A percentile compares a stretch with the other conserved stretches of the same genome.
Evolutionary conservation across 2,329 filamentous ascomycete genomes (phyloP).

Genomic region (Dothistroma pini): DNA sequence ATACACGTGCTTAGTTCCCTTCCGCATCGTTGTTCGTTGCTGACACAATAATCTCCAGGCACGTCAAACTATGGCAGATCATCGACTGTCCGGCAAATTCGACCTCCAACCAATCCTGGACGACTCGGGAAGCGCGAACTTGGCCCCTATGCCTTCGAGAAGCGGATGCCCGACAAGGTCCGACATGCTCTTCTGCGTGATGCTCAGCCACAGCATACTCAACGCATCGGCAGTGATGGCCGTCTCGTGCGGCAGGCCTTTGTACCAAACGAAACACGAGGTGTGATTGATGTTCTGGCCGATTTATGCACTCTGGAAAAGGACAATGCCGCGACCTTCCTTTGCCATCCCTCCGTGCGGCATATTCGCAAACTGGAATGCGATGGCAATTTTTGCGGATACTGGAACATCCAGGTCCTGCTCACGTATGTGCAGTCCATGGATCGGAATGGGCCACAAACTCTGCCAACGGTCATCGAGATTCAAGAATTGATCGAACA

Average conservation of each 20-base stretch:
- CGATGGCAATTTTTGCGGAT: conserved; percentile 92
- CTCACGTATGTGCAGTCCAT: conserved; percentile 64
- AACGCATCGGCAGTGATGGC: conserved; percentile 43
- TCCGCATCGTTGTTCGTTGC: no score
- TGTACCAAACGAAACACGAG: conserved; percentile 45
- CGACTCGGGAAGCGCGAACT: conserved; percentile 40
- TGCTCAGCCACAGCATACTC: conserved; percentile 38
- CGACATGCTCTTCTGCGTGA: conserved; percentile 41
- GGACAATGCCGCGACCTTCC: conserved; percentile 65
- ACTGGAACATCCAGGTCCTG: conserved; percentile 92
- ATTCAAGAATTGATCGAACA: conserved; percentile 83
- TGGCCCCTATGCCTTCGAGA: conserved; percentile 47
- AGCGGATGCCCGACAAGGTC: conserved; percentile 44
- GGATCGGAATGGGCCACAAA: conserved; percentile 20
- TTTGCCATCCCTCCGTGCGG: conserved; percentile 71
- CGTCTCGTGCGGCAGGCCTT: conserved; percentile 40
- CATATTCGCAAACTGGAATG: conserved; percentile 78
- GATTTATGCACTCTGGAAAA: conserved; percentile 56
- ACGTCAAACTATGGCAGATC: conserved; percentile 10
- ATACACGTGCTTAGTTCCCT: no score
- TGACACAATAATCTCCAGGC: background rate
- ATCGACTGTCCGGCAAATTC: conserved; percentile 11
- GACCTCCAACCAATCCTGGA: conserved; percentile 18
- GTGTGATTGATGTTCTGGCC: conserved; percentile 45
- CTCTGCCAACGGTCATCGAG: conserved; percentile 70